Evolutionary conservation across 2,329 filamentous ascomycete genomes (phyloP).

Genomic region (Sporothrix luriei): DNA sequence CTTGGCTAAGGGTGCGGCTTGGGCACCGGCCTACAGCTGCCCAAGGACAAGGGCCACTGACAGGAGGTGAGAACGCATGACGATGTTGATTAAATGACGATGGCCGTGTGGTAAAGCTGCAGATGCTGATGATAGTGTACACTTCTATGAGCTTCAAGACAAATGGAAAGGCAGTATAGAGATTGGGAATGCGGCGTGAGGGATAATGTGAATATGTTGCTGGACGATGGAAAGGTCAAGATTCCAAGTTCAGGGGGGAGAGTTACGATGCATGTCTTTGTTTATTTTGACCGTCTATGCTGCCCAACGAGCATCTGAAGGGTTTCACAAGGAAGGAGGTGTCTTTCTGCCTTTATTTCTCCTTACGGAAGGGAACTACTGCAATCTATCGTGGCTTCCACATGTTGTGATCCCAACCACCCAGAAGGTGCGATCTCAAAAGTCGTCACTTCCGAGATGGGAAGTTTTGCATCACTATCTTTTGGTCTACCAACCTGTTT

Average conservation of each 20-base stretch:
- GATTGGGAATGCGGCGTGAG: background rate
- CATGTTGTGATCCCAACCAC: too few relatives aligned
- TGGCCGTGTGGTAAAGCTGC: background rate
- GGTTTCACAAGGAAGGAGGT: background rate
- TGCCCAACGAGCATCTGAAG: background rate
- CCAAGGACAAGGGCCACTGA: constrained; percentile 21
- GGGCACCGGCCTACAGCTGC: constrained; percentile 11
- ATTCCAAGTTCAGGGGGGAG: background rate
- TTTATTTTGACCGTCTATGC: constrained; percentile 16
- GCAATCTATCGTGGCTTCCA: background rate
- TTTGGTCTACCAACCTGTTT: too few relatives aligned
- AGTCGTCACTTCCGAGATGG: background rate
- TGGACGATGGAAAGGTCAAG: background rate
- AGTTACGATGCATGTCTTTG: background rate
- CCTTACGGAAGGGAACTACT: too few relatives aligned
- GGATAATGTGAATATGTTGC: background rate
- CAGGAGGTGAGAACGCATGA: constrained; percentile 30
- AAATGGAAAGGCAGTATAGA: background rate
- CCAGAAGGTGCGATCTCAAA: background rate
- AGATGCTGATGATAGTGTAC: background rate
- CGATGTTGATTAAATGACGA: background rate
- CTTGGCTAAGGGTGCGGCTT: constrained; percentile 1
- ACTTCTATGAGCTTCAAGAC: background rate
- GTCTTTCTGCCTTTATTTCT: too few relatives aligned
- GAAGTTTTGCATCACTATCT: background rate